These are phyloP conservation scores for Kodamaea sp. DNA, from an alignment of 1,139 yeast genomes.

Conservation along the genomic window DNA sequence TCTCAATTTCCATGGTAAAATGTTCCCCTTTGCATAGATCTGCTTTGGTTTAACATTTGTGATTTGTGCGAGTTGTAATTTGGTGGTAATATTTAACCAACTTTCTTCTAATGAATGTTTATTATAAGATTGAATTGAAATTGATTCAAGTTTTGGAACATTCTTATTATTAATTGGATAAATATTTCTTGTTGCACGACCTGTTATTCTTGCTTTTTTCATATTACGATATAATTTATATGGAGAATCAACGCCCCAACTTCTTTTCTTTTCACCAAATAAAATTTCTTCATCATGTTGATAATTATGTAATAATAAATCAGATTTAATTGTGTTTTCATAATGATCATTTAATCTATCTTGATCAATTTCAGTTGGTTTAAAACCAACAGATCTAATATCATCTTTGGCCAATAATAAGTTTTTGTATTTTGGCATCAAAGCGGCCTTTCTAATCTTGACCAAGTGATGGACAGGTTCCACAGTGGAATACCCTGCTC, in stretches of 20 bases:
- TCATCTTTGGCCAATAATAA: constrained; percentile 65
- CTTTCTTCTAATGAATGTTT: constrained; percentile 70
- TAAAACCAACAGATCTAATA: constrained; percentile 70
- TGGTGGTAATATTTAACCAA: constrained; percentile 73
- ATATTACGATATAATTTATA: constrained; percentile 80
- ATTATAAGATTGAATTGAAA: constrained; percentile 73
- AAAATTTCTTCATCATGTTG: constrained; percentile 54
- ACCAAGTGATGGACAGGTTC: constrained; percentile 91
- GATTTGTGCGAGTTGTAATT: constrained; percentile 83
- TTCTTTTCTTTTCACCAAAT: constrained; percentile 71
- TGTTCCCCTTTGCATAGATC: constrained; percentile 72
- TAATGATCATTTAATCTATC: constrained; percentile 84
- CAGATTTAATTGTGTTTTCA: constrained; percentile 66
- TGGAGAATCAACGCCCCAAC: constrained; percentile 88
- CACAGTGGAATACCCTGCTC: constrained; percentile 74
- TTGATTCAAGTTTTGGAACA: constrained; percentile 65
- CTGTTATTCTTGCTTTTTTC: constrained; percentile 61
- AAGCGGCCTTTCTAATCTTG: constrained; percentile 62
- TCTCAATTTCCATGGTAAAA: constrained; percentile 83
- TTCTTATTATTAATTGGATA: constrained; percentile 61
- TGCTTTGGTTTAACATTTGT: constrained; percentile 83
- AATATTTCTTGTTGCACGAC: constrained; percentile 69
- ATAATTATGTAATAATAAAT: constrained; percentile 73
- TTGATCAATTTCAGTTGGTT: constrained; percentile 66
- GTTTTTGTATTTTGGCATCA: constrained; percentile 68